phyloP scores from a whole-genome alignment of 495 filamentous ascomycete genomes.

The Tuber microsphaerosporum region DNA sequence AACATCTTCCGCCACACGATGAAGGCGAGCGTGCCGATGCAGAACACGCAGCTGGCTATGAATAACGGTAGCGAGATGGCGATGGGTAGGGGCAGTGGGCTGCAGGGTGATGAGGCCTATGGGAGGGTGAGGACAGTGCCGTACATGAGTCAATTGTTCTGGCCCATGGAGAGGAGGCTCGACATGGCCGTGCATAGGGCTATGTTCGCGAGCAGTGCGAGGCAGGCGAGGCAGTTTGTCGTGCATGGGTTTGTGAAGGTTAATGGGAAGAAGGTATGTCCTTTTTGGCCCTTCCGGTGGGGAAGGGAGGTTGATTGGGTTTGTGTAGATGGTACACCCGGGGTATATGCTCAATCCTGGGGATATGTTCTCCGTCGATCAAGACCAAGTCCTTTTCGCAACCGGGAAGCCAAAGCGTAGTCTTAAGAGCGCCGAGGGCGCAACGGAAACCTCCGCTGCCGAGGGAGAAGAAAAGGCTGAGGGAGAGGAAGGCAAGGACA shows the following conservation, averaged over 20 bases:
- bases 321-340: constrained; percentile 72
- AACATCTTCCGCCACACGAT: constrained; percentile 79
- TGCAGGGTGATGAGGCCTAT: constrained; percentile 40
- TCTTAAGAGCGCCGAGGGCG: constrained; percentile 28
- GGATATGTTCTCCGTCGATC: constrained; percentile 93
- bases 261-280: constrained; percentile 81
- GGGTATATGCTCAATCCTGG: constrained; percentile 94
- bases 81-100: constrained; percentile 71
- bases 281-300: neutral
- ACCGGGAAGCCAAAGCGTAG: constrained; percentile 65
- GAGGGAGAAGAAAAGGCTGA: constrained; percentile 24
- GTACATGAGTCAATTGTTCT: constrained; percentile 88
- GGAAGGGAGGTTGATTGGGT: neutral
- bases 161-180: constrained; percentile 78
- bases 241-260: constrained; percentile 88
- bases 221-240: constrained; percentile 89
- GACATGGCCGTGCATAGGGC: constrained; percentile 88
- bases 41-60: constrained; percentile 62
- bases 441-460: constrained; percentile 34
- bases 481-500: constrained; percentile 40
- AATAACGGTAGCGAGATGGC: constrained; percentile 74
- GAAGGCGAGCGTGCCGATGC: constrained; percentile 77
- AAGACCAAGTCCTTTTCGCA: constrained; percentile 75
- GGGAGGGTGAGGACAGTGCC: constrained; percentile 50
- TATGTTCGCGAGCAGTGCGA: constrained; percentile 86